Percentiles rank a stretch among this genome's conserved stretches.
Conservation (phyloP, 805 yeast species). For the Cyberlindnera veronae region DNA sequence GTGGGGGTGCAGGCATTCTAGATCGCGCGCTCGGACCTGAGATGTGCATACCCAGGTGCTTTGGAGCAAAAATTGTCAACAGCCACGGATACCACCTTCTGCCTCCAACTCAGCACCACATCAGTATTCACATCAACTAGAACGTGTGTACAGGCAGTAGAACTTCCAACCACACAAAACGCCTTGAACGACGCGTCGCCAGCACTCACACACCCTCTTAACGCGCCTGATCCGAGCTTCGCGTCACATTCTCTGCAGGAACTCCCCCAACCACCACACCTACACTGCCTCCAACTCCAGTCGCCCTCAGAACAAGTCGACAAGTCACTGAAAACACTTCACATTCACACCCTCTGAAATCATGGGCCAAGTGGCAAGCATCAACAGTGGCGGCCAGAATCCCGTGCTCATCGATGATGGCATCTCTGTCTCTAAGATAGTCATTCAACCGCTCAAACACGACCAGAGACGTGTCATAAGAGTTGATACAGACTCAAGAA, state of each 20-base stretch:
- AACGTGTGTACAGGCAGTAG: too few relatives aligned
- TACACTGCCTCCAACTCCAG: too few relatives aligned
- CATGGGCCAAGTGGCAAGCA: conserved; percentile 12
- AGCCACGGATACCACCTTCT: not conserved
- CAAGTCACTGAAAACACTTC: too few relatives aligned
- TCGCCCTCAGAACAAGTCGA: too few relatives aligned
- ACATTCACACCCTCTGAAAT: not conserved
- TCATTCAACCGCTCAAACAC: not conserved
- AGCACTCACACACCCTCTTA: too few relatives aligned
- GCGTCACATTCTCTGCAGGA: too few relatives aligned
- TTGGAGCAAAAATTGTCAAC: not conserved
- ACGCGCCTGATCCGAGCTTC: too few relatives aligned
- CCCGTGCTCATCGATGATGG: conserved; percentile 3
- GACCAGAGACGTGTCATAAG: conserved; percentile 1
- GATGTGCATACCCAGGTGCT: not conserved
- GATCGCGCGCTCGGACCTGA: conserved; percentile 1
- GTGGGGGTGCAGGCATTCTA: conserved; percentile 2
- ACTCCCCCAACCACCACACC: too few relatives aligned
- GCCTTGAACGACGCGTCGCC: too few relatives aligned
- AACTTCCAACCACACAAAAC: too few relatives aligned
- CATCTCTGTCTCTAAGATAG: conserved; percentile 4
- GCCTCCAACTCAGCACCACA: too few relatives aligned
- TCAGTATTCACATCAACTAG: too few relatives aligned
- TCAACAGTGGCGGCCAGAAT: not conserved
- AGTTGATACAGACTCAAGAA: not conserved